Evolutionary conservation across 345 rosid genomes (phyloP).

Genomic region (Aquilaria sinensis): DNA sequence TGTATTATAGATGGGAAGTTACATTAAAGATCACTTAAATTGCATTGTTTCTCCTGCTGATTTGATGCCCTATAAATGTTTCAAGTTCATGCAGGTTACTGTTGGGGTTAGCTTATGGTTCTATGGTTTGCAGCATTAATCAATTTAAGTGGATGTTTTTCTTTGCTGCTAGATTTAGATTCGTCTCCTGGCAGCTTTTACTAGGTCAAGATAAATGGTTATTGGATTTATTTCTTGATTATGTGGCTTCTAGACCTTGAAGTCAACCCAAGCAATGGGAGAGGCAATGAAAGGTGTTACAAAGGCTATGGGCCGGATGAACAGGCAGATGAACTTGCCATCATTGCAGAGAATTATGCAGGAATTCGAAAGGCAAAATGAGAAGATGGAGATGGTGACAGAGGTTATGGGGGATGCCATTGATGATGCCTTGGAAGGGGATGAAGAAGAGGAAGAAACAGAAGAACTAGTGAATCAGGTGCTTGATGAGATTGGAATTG

Average conservation of each 20-base stretch:
- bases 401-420: constrained; percentile 81
- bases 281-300: constrained; percentile 86
- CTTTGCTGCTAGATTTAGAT: too few species aligned
- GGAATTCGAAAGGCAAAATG: constrained; percentile 75
- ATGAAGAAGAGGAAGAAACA: constrained; percentile 78
- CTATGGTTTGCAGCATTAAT: too few species aligned
- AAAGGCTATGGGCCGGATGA: constrained; percentile 85
- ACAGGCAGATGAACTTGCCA: constrained; percentile 79
- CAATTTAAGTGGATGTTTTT: too few species aligned
- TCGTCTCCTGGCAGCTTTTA: too few species aligned
- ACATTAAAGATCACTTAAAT: too few species aligned
- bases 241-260: constrained; percentile 39
- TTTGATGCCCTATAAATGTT: too few species aligned
- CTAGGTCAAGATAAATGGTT: too few species aligned
- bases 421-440: constrained; percentile 78
- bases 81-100: too few species aligned
- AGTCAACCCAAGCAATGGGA: constrained; percentile 82
- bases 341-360: constrained; percentile 69
- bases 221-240: background rate
- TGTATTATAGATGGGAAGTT: too few species aligned
- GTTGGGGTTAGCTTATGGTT: too few species aligned
- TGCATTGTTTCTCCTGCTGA: too few species aligned
- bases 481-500: constrained; percentile 73
- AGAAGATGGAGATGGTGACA: constrained; percentile 75
- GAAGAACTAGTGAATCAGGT: constrained; percentile 73